Evolutionary conservation across 495 filamentous ascomycete species (phyloP), one percentile per base, ranked within the genome.

Genomic region (Entonaema liquescens): DNA sequence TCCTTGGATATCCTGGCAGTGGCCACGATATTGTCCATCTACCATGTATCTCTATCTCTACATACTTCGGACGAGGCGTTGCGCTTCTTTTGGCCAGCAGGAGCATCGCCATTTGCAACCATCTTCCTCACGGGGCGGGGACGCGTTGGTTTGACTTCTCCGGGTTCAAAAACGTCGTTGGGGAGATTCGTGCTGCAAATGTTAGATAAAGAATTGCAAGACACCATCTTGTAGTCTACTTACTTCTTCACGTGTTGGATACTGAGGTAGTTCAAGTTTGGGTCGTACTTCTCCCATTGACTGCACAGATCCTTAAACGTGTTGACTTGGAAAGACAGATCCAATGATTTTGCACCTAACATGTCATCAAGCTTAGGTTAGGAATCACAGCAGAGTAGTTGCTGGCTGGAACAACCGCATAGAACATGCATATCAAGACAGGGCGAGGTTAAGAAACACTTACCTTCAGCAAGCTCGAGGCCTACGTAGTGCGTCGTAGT

Each of bases 401-500:
- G 77, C 31, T 73, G 77, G 29, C 78, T 86, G 71, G 88, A 85
- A 63, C 87, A 76, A 56, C 82, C 82, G 61, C 85, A 86, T 26
- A 83, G 80, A 29, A 79, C 79, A 74, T 86, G 85, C 68, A 80
- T 85, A 87, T 63, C 79, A 74, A 74, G 78, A 40, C n/a, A 62
- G 31, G 70, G 74, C 17, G 23, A 42, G 17, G 25, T 29, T 23
- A 6, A 36, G 52, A 79, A 78, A 50, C 52, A 88, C 83, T 77
- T 80, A 91, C 90, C 88, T 80, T 88, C 84, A 33, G 82, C 77
- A 54, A 93, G 78, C 69, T 94, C 91, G 42, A 97, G 81, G 28
- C 94, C 94, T 72, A 97, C 89, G 75, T 97, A 97, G 68, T 92
- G 93, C 12, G 93, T 96, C 29, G 91, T 93, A 0, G 93, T 97